Base-by-base conservation (phyloP, 2,329 filamentous ascomycete genomes). In the Mariannaea elegans region DNA sequence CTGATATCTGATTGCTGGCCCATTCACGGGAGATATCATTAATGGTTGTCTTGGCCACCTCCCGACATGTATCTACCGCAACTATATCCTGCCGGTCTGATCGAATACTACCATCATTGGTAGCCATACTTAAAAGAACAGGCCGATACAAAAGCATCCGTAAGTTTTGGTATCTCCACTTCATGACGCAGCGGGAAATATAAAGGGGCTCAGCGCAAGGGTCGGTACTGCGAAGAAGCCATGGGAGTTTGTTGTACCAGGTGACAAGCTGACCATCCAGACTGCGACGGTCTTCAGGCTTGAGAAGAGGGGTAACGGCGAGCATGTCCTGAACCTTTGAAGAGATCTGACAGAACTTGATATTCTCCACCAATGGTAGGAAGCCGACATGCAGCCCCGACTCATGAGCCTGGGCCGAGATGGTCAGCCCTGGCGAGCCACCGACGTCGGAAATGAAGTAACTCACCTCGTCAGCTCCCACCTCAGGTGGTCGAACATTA, bases 81-180 rank as follows among this genome's bases (percentile, higher is more conserved):
- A 84, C 81, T 50, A 89, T 82, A 65, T 94, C 90, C 61, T 92
- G 85, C 2, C 86, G 79, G 12, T 81, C 68, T 62, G 79, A 71
- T 75, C 84, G 76, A 68, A 82, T 77, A 57, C 81, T 81, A 71
- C 83, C 51, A 16, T 63, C 65, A 67, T 55, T 47, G 14, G 84
- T 81, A 71, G 87, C 81, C 69, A 90, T 78, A 76, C 86, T 89
- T 6, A 94, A 82, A 2, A 94, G 81, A 0, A 90, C 87, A 0
- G 91, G 90, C 3, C 91, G 83, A 73, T 93, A 89, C 19, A 94
- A 84, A 1, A 94, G 83, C 76, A 93, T 90, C 45, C 90, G 88
- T 45, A 93, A 83, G 67, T 92, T 93, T 71, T 91, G 88, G 72
- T 91, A 94, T 13, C 91, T 85, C 91, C 91, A 94, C 73, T 91